A percentile compares a stretch with the other conserved stretches of the same genome.
phyloP scores from a whole-genome alignment of 495 filamentous ascomycete genomes.

The Cercophora samala region DNA sequence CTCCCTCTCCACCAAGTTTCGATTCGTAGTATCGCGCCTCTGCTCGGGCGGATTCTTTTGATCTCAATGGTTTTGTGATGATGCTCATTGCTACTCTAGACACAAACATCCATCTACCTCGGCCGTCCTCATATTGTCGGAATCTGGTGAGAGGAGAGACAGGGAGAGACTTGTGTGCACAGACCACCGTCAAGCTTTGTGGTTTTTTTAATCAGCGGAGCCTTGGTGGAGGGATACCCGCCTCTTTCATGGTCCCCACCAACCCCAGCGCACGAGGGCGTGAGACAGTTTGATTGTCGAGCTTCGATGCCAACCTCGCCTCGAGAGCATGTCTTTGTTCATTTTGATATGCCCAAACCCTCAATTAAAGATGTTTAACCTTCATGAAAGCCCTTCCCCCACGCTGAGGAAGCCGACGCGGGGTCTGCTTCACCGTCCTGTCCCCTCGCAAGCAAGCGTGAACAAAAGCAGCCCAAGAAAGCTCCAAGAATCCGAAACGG shows the following conservation, averaged over 20 bases:
- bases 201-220: conserved; percentile 5
- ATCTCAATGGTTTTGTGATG: too few relatives aligned
- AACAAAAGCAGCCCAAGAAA: conserved; percentile 2
- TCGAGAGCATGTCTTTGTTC: background rate
- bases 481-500: conserved; percentile 14
- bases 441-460: background rate
- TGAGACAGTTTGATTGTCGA: conserved; percentile 7
- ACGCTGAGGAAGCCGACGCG: background rate
- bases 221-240: background rate
- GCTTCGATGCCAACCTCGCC: background rate
- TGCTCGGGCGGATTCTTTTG: too few relatives aligned
- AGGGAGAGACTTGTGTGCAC: background rate
- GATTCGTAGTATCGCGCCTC: too few relatives aligned
- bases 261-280: conserved; percentile 2
- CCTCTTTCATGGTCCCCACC: conserved; percentile 1
- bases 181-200: conserved; percentile 8
- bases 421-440: background rate
- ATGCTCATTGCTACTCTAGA: too few relatives aligned
- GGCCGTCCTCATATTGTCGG: background rate
- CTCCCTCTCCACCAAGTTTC: too few relatives aligned
- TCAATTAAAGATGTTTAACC: background rate
- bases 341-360: too few relatives aligned
- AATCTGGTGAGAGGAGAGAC: background rate
- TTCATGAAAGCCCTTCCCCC: too few relatives aligned
- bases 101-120: too few relatives aligned